Evolutionary conservation across 2,329 filamentous ascomycete species (phyloP).

Genomic region (Fusarium gaditjirri): DNA sequence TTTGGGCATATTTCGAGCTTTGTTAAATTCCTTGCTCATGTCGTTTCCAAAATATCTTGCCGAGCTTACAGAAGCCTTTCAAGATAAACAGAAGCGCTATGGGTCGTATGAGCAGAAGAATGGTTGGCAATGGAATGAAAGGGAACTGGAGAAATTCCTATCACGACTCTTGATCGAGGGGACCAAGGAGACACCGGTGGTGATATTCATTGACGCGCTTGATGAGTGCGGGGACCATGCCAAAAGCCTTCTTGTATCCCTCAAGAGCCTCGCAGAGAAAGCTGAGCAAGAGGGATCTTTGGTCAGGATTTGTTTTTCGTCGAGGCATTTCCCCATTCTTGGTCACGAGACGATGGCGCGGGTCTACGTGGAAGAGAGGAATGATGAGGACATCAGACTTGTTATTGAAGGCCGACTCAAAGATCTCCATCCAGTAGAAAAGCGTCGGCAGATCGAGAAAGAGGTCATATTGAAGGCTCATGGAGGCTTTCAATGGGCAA

Average conservation of each 20-base stretch:
- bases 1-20: not conserved
- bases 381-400: not conserved
- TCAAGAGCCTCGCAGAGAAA: fast-evolving
- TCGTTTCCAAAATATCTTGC: not conserved
- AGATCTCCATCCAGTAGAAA: fast-evolving
- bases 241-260: fast-evolving
- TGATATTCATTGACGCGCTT: not conserved
- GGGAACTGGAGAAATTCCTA: not conserved
- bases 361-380: not conserved
- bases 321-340: not conserved
- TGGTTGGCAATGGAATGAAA: not conserved
- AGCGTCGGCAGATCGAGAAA: not conserved
- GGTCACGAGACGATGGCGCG: not conserved
- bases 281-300: not conserved
- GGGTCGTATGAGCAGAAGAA: not conserved
- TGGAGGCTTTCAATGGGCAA: not conserved
- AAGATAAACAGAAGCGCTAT: not conserved
- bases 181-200: not conserved
- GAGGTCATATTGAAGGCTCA: not conserved
- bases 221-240: not conserved
- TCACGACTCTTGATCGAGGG: not conserved
- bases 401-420: not conserved
- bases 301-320: not conserved
- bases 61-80: not conserved
- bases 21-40: not conserved